Base-by-base conservation (phyloP, 179 eudicot genomes). In the Beta corolliflora region DNA sequence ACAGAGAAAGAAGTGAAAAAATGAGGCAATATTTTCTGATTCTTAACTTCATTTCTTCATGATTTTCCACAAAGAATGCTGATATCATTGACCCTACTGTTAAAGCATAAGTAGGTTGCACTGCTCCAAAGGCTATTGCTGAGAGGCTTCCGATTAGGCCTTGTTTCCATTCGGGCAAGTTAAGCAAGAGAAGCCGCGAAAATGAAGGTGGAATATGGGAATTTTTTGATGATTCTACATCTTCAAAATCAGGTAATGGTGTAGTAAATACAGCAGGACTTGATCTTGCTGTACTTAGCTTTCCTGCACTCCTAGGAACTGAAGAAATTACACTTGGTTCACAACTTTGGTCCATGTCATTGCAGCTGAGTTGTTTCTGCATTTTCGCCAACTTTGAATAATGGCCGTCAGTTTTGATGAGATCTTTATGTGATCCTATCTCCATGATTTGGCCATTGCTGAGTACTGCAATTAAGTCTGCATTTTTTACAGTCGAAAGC, bases 181-280 rank as follows among this genome's bases (percentile, higher is more conserved):
- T 88, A 1, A 88, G 84, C 36, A 73, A 73, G 1, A 88, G 78
- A 58, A 88, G 90, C 3, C 88, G 83, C 5, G 73, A 5, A 64
- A 88, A 88, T 1, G 90, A 83, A 31, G 90, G 88, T 12, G 85
- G 75, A 23, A 81, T 72, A 5, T 60, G 23, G n/a, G 83, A 60
- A 13, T 52, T 45, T 13, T 36, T 56, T 29, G 80, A 29, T 12
- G 68, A 53, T 56, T 80, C 45, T 19, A 58, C 50, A 11, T 23
- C 36, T 18, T 81, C 81, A 11, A 73, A 55, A 60, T 76, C 77
- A 19, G 83, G 86, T 29, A 85, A 73, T 7, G 91, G 93, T 0
- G 94, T 82, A 31, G 83, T 67, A 5, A 85, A 82, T 46, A 84
- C 19, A 9, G 88, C 85, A 0, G 97, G 97, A 82, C 97, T 94